Evolutionary conservation across 331 rosid species (phyloP), one percentile per base, ranked within the genome.

Genomic region (Spiraea crenata): DNA sequence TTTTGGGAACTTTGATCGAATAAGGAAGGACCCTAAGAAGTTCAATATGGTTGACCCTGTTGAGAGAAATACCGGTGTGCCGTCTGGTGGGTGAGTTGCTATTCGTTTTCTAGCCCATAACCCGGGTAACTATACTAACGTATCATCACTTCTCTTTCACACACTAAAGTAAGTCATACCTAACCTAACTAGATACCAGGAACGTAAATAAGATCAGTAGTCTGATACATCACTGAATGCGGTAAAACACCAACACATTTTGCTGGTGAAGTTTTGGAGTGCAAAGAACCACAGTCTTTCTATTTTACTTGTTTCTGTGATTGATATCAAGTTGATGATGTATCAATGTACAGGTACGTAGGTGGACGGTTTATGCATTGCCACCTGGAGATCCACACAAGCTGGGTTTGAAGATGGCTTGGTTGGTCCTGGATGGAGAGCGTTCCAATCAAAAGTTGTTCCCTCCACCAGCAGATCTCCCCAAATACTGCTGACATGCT

Each of bases 361-460:
- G 91, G 91, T 6, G 96, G 76, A 2, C 85, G 92, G 92, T 87
- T 89, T 71, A 86, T 89, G 96, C 96, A 89, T 81, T 89, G 92
- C 72, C 96, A 89, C 74, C 75, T 89, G 77, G 89, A 87, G 83
- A 50, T 87, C 25, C 93, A 90, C 71, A 87, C 88, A 3, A 90
- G 93, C 60, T 90, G 96, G 93, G 93, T 13, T 72, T 90, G 71
- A 90, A 61, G 83, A 90, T 87, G 96, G 91, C 89, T 5, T 90
- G 96, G 96, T 1, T 82, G 52, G 91, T 87, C 15, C 82, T 85
- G 56, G 91, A 90, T 76, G 96, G 96, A 72, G 81, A 85, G 63
- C 86, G 79, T 11, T 88, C 90, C 55, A 82, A 87, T 76, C 93
- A 90, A 72, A 90, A 87, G 74, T 37, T 90, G 85, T 76, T 76